phyloP scores from a whole-genome alignment of 2,329 filamentous ascomycete genomes.

The Paramyrothecium roridum region DNA sequence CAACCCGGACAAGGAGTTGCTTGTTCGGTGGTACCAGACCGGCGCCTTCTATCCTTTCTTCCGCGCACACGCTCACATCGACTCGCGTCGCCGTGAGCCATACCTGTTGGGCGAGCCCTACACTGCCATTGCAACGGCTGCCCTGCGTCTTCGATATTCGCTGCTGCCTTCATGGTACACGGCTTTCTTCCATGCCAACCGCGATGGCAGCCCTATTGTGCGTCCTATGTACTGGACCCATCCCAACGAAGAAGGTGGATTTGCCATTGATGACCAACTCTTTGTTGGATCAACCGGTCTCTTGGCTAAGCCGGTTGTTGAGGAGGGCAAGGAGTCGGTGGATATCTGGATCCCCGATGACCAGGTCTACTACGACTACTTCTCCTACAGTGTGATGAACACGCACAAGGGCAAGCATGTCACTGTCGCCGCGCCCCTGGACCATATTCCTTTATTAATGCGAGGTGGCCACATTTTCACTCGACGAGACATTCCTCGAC shows the following conservation, averaged over 20 bases:
- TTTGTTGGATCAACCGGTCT: constrained; percentile 87
- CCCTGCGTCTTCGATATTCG: constrained; percentile 83
- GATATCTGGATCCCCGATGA: constrained; percentile 87
- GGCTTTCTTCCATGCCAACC: constrained; percentile 85
- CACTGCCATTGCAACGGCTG: constrained; percentile 80
- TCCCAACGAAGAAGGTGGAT: constrained; percentile 81
- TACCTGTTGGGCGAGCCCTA: constrained; percentile 86
- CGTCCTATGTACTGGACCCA: constrained; percentile 92
- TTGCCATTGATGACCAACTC: constrained; percentile 87
- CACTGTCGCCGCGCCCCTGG: constrained; percentile 72
- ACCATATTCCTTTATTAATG: constrained; percentile 87
- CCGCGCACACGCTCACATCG: constrained; percentile 95
- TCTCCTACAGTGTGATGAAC: constrained; percentile 73
- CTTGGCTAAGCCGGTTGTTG: constrained; percentile 86
- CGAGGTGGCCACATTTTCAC: constrained; percentile 89
- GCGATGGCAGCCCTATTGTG: constrained; percentile 81
- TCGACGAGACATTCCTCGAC: constrained; percentile 81
- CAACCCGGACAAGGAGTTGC: constrained; percentile 87
- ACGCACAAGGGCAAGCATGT: constrained; percentile 68
- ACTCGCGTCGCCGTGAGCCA: constrained; percentile 89
- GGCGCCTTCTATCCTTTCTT: constrained; percentile 98
- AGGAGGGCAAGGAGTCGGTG: constrained; percentile 67
- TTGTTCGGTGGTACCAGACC: constrained; percentile 93
- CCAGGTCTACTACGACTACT: constrained; percentile 94
- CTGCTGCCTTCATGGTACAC: constrained; percentile 95